Conservation (phyloP, 2,329 filamentous ascomycete species). For the Curvularia eragrostidis region DNA sequence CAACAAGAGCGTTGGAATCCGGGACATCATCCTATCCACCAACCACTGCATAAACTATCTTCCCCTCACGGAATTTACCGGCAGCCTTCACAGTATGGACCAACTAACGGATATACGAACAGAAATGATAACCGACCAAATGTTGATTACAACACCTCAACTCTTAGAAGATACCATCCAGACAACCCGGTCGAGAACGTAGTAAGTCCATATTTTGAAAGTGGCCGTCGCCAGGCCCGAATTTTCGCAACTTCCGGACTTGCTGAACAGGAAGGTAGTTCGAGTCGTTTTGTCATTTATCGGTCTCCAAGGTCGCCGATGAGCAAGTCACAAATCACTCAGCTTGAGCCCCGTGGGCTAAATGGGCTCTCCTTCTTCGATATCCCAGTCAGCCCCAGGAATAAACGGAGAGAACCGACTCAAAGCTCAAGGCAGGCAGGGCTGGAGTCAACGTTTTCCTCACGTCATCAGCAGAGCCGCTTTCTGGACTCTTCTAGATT, state of each 20-base stretch:
- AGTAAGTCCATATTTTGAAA: slow-evolving; percentile 52
- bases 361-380: slow-evolving; percentile 49
- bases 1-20: slow-evolving; percentile 19
- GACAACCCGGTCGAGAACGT: slow-evolving; percentile 36
- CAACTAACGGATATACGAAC: slow-evolving; percentile 12
- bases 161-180: slow-evolving; percentile 21
- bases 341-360: slow-evolving; percentile 36
- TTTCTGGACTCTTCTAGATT: slow-evolving; percentile 25
- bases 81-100: slow-evolving; percentile 9
- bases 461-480: slow-evolving; percentile 13
- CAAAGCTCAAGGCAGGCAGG: slow-evolving; percentile 2
- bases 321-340: slow-evolving; percentile 12
- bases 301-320: slow-evolving; percentile 30
- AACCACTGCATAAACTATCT: slow-evolving; percentile 19
- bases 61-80: slow-evolving; percentile 6
- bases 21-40: slow-evolving; percentile 29
- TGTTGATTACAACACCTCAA: slow-evolving; percentile 20
- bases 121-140: slow-evolving; percentile 11
- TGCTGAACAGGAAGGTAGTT: slow-evolving; percentile 40
- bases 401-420: slow-evolving; percentile 22
- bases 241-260: slow-evolving; percentile 19
- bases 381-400: slow-evolving; percentile 33
- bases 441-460: slow-evolving; percentile 1
- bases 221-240: slow-evolving; percentile 25
- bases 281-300: slow-evolving; percentile 37